Evolutionary conservation across 2,329 filamentous ascomycete species (phyloP).

Genomic region (Thelonectria discophora): DNA sequence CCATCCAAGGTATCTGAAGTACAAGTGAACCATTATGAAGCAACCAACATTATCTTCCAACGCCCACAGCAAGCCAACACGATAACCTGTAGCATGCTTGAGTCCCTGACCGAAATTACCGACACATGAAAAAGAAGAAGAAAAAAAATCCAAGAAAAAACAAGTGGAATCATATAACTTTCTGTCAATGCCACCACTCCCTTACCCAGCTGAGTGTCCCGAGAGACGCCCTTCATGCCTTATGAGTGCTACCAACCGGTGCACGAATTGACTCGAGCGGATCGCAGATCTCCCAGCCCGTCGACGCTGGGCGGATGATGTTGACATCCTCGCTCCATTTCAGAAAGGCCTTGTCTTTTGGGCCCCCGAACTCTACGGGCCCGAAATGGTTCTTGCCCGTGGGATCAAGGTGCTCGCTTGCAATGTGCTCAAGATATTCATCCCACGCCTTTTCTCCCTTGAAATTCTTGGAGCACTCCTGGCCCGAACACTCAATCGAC

Average conservation of each 20-base stretch:
- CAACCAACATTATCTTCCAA: too few relatives aligned
- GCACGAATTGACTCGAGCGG: conserved; percentile 38
- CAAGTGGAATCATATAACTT: too few relatives aligned
- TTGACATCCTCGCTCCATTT: conserved; percentile 46
- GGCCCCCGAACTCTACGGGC: conserved; percentile 51
- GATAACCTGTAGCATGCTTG: too few relatives aligned
- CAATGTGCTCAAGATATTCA: conserved; percentile 86
- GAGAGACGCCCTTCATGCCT: not conserved
- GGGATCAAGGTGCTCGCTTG: conserved; percentile 73
- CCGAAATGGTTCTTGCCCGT: conserved; percentile 44
- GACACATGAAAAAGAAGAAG: too few relatives aligned
- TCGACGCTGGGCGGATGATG: conserved; percentile 44
- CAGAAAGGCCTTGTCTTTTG: conserved; percentile 50
- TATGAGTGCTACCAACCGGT: conserved; percentile 6
- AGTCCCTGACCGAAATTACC: too few relatives aligned
- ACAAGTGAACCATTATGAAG: too few relatives aligned
- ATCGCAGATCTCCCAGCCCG: conserved; percentile 48
- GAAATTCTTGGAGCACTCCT: conserved; percentile 69
- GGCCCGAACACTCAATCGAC: conserved; percentile 67
- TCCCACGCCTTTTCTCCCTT: conserved; percentile 75
- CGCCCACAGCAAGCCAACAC: too few relatives aligned
- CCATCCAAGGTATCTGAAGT: too few relatives aligned
- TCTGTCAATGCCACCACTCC: too few relatives aligned
- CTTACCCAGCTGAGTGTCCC: too few relatives aligned
- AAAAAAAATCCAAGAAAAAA: too few relatives aligned